Percentiles rank a stretch among this genome's conserved stretches.
Evolutionary conservation across 164 flowering plant species (phyloP).

Genomic region (Stephania cephalantha): DNA sequence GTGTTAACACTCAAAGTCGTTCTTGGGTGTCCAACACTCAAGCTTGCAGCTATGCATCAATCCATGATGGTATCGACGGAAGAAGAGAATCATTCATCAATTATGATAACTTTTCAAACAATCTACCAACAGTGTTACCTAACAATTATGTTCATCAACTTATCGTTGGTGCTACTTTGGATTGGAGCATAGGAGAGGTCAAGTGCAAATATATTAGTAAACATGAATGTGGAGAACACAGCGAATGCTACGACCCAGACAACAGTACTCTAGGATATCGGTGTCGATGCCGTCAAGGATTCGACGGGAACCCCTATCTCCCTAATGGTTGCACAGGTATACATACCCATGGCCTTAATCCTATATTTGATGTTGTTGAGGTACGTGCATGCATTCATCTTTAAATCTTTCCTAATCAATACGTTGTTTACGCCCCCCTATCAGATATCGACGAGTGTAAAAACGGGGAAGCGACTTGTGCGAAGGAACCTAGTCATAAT

Average conservation of each 20-base stretch:
- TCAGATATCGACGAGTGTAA: not conserved
- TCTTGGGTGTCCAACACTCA: slow-evolving; percentile 6
- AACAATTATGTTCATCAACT: slow-evolving; percentile 7
- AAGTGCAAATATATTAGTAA: slow-evolving; percentile 24
- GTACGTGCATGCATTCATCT: not conserved
- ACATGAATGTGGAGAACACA: slow-evolving; percentile 22
- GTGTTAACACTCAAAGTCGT: slow-evolving; percentile 4
- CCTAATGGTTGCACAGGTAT: slow-evolving; percentile 29
- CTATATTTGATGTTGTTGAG: not conserved
- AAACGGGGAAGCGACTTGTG: not conserved
- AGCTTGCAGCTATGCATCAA: slow-evolving; percentile 32
- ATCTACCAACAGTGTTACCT: not conserved
- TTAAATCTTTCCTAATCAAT: too few relatives aligned
- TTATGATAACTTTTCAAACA: too few relatives aligned
- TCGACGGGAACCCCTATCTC: slow-evolving; percentile 50
- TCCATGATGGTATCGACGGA: slow-evolving; percentile 14
- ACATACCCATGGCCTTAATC: too few relatives aligned
- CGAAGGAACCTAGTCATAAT: too few relatives aligned
- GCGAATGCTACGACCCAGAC: slow-evolving; percentile 16
- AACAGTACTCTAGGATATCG: slow-evolving; percentile 31
- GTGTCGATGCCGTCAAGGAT: slow-evolving; percentile 42
- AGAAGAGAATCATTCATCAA: not conserved
- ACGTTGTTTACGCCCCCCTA: too few relatives aligned
- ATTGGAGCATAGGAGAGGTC: slow-evolving; percentile 34
- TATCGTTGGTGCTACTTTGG: slow-evolving; percentile 26